Percentiles rank a stretch among this genome's conserved stretches.
phyloP scores from a whole-genome alignment of 352 stramenopile genomes.

The Pythium insidiosum region DNA sequence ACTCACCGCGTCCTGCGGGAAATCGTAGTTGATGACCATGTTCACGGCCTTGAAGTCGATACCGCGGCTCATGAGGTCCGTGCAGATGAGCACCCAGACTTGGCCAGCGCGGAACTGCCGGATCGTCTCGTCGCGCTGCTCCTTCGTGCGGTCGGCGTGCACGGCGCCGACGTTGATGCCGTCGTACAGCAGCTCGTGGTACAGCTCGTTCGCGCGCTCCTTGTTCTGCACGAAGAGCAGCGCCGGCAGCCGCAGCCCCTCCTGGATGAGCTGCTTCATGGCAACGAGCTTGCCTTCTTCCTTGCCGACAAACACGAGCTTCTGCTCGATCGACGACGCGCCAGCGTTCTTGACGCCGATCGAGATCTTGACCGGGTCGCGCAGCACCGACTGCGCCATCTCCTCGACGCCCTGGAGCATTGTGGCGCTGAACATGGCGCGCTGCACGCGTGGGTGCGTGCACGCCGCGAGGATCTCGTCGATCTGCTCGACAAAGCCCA shows the following conservation, averaged over 20 bases:
- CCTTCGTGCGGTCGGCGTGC: conserved; percentile 91
- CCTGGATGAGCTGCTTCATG: conserved; percentile 89
- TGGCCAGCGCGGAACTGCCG: conserved; percentile 94
- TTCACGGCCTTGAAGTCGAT: conserved; percentile 99
- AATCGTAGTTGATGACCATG: conserved; percentile 99
- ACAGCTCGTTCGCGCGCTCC: conserved; percentile 96
- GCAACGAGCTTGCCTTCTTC: conserved; percentile 99
- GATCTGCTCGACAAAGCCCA: conserved; percentile 95
- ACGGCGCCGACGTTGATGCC: conserved; percentile 97
- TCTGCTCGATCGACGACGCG: conserved; percentile 87
- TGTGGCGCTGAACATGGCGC: conserved; percentile 97
- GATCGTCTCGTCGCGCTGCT: conserved; percentile 92
- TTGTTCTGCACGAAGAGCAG: conserved; percentile 99
- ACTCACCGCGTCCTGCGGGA: conserved; percentile 90
- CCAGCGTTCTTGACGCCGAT: conserved; percentile 90
- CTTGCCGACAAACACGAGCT: conserved; percentile 97
- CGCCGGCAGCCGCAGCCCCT: conserved; percentile 92
- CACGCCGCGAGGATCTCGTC: conserved; percentile 95
- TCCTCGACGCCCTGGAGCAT: conserved; percentile 93
- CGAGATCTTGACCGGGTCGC: conserved; percentile 94
- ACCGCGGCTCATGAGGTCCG: conserved; percentile 97
- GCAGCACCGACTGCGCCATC: conserved; percentile 93
- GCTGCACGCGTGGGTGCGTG: conserved; percentile 80
- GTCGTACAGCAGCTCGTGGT: conserved; percentile 97
- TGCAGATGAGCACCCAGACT: conserved; percentile 98